Evolutionary conservation across 257 asterid species (phyloP).

Genomic region (Solanum phureja): DNA sequence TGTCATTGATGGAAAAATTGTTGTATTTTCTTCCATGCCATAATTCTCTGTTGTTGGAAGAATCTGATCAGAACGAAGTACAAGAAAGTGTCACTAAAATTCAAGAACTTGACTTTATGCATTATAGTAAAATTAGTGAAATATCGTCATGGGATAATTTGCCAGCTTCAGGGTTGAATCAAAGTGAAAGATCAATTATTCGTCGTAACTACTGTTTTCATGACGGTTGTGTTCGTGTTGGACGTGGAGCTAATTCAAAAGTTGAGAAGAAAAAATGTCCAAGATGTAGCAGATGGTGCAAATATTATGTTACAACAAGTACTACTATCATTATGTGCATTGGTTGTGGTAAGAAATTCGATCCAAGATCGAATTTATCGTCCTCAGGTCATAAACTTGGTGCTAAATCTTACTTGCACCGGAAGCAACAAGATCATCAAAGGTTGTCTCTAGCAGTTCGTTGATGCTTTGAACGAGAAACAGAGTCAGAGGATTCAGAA

Average conservation of each 20-base stretch:
- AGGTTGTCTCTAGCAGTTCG: neutral
- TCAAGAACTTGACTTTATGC: neutral
- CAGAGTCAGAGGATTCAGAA: neutral
- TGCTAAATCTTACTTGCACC: neutral
- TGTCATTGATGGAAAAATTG: neutral
- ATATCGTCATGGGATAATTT: neutral
- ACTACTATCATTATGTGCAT: neutral
- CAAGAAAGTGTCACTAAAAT: neutral
- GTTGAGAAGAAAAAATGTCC: neutral
- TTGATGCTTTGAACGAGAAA: neutral
- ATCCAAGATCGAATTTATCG: neutral
- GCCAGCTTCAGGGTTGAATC: neutral
- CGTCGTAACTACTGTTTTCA: neutral
- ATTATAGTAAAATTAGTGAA: neutral
- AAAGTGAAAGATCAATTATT: neutral
- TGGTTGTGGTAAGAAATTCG: constrained; percentile 3
- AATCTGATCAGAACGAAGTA: neutral
- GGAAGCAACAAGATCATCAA: neutral
- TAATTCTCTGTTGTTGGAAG: neutral
- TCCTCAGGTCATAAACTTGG: neutral
- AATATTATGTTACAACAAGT: neutral
- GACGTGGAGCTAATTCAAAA: neutral
- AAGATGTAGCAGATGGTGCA: neutral
- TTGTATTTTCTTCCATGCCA: neutral
- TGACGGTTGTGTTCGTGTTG: neutral